Base-by-base conservation (phyloP, 306 rosid genomes). In the Rosa lucieae region DNA sequence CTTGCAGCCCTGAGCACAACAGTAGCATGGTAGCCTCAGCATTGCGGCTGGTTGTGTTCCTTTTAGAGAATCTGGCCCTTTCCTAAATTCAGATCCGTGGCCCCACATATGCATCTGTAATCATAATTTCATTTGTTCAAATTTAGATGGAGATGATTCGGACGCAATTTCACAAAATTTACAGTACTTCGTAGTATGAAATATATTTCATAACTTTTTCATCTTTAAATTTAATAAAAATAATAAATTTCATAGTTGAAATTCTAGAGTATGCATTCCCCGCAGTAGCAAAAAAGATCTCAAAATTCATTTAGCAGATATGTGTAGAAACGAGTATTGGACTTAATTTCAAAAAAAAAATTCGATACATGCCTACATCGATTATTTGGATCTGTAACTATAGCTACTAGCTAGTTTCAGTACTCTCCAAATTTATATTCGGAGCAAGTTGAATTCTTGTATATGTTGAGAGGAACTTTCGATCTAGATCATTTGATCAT, bases 21-120 rank as follows among this genome's bases (percentile, higher is more conserved):
- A 95, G 48, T 92, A 95, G 46, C 99, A 95, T 72, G 99, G 94
- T 8, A 95, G 84, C 90, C 98, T 86, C 80, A 95, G 81, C 97
- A 95, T 92, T 84, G 95, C 99, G 0, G 95, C 99, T 73, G 99
- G 97, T 75, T 95, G 99, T 67, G 97, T 83, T 79, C 99, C 99
- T 81, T 77, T 85, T 0, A 95, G 92, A 3, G 99, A 95, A 43
- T 91, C 97, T 78, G 97, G 89, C 56, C 97, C 99, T 83, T 95
- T 95, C 76, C 99, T 84, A 67, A 67, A 95, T 84, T 95, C 99
- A 0, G 97, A 95, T 39, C 97, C 99, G 68, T 95, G 99, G 7
- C 97, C 99, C 99, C 99, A 95, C 99, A 95, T 95, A 76, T 95
- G 99, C 99, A 95, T 95, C 99, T 95, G 84, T 48, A 84, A 15